These are phyloP conservation scores for Pseudisothecium myosuroides DNA, from an alignment of 225 moss, liverwort and hornwort species.

Conservation along the genomic window DNA sequence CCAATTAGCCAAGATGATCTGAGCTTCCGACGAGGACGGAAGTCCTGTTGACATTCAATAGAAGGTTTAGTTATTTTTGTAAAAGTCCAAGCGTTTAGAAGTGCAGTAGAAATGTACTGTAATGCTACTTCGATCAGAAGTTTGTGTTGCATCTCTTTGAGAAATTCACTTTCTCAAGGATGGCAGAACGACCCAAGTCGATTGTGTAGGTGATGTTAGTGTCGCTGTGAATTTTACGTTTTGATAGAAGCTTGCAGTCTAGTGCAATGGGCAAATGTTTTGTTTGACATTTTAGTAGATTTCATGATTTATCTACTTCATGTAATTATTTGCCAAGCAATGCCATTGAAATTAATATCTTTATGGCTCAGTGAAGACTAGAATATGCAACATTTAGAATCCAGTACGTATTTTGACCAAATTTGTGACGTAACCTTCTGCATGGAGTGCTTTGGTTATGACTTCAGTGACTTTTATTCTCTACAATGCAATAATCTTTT, in stretches of 20 bases:
- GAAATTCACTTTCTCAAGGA: background rate
- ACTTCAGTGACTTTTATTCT: background rate
- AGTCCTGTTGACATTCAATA: background rate
- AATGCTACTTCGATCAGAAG: background rate
- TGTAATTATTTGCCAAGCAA: background rate
- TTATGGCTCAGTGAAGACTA: background rate
- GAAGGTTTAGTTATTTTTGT: too few species aligned
- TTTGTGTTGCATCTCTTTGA: background rate
- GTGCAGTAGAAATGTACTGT: background rate
- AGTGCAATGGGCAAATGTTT: background rate
- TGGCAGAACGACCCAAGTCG: background rate
- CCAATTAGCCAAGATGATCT: background rate
- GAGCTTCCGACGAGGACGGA: background rate
- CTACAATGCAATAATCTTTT: background rate
- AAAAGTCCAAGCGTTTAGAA: accelerated
- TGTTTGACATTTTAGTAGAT: background rate
- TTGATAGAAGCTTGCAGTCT: background rate
- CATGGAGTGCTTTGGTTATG: background rate
- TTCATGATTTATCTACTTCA: background rate
- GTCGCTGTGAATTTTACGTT: background rate
- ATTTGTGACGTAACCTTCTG: background rate
- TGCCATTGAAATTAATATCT: background rate
- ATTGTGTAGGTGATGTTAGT: background rate
- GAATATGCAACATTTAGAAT: background rate
- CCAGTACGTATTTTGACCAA: background rate